A percentile compares a stretch with the other conserved stretches of the same genome.
Evolutionary conservation across 1,139 yeast genomes (phyloP).

Genomic region (Geotrichum macrosporum): DNA sequence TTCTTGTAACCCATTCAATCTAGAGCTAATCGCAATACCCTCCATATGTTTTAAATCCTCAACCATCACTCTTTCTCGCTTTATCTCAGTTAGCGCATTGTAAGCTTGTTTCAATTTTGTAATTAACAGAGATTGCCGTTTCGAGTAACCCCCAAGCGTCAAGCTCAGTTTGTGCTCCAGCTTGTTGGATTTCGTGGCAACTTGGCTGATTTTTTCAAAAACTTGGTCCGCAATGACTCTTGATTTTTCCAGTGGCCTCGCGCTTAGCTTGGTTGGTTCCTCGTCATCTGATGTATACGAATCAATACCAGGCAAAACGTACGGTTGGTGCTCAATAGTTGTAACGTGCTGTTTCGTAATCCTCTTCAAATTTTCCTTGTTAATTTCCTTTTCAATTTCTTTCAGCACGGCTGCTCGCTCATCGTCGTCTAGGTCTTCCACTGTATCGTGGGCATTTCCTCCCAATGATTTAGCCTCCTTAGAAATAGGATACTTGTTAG

Average conservation of each 20-base stretch:
- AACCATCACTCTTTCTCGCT: constrained; percentile 32
- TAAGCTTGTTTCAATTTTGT: constrained; percentile 33
- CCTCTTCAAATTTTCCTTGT: constrained; percentile 11
- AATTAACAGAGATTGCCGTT: constrained; percentile 35
- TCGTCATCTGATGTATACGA: constrained; percentile 15
- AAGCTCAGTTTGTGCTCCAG: constrained; percentile 38
- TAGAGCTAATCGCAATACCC: constrained; percentile 33
- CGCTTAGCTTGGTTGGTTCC: no score
- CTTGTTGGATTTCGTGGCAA: constrained; percentile 36
- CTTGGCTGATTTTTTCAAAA: constrained; percentile 25
- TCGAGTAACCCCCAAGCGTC: constrained; percentile 40
- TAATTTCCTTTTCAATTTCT: constrained; percentile 37
- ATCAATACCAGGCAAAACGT: constrained; percentile 14
- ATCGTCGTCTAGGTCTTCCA: constrained; percentile 46
- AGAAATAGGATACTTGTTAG: constrained; percentile 37
- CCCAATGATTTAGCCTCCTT: constrained; percentile 23
- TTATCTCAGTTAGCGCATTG: constrained; percentile 33
- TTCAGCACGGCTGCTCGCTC: constrained; percentile 33
- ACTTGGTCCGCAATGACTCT: constrained; percentile 23
- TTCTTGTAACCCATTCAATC: constrained; percentile 40
- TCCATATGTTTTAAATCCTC: constrained; percentile 37
- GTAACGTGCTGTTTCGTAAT: constrained; percentile 15
- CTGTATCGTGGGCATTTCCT: constrained; percentile 23
- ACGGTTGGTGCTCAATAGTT: constrained; percentile 23
- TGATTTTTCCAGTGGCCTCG: constrained; percentile 12